A percentile compares a stretch with the other conserved stretches of the same genome.
Evolutionary conservation across 495 filamentous ascomycete species (phyloP).

Genomic region (Penicillium antarcticum): DNA sequence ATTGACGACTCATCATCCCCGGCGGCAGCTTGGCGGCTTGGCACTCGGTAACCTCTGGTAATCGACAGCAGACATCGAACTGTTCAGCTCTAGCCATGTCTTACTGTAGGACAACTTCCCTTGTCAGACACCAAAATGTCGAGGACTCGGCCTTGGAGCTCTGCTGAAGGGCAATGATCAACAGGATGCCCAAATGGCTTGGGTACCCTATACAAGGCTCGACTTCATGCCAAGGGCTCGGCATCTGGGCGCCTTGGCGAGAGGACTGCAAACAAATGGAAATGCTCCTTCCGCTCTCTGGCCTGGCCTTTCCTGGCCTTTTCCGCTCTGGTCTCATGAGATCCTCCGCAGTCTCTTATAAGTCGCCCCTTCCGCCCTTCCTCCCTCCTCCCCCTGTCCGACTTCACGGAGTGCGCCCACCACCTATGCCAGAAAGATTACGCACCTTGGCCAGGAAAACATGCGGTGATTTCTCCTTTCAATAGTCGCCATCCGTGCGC

Average conservation of each 20-base stretch:
- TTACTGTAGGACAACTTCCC: slow-evolving; percentile 7
- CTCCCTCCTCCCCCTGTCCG: slow-evolving; percentile 6
- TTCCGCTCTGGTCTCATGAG: slow-evolving; percentile 17
- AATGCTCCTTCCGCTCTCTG: slow-evolving; percentile 28
- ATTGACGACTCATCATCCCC: slow-evolving; percentile 14
- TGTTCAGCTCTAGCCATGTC: slow-evolving; percentile 5
- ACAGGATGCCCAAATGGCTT: neutral
- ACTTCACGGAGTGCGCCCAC: slow-evolving; percentile 1
- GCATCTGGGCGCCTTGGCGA: slow-evolving; percentile 47
- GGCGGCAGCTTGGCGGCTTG: slow-evolving; percentile 36
- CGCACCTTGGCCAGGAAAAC: slow-evolving; percentile 29
- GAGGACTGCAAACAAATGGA: slow-evolving; percentile 26
- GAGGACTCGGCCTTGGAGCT: neutral
- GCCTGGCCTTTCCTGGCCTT: slow-evolving; percentile 20
- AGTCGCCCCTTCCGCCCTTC: slow-evolving; percentile 9
- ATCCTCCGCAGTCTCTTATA: slow-evolving; percentile 9
- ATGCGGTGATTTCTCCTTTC: slow-evolving; percentile 36
- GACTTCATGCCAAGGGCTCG: slow-evolving; percentile 41
- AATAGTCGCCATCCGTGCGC: slow-evolving; percentile 34
- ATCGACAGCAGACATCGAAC: slow-evolving; percentile 5
- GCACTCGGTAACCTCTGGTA: slow-evolving; percentile 27
- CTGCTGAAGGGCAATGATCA: neutral
- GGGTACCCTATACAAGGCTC: slow-evolving; percentile 8
- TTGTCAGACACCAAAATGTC: slow-evolving; percentile 4
- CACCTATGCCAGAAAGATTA: slow-evolving; percentile 10